Evolutionary conservation across 2,329 filamentous ascomycete genomes (phyloP), one percentile per base, ranked within the genome.

Genomic region (Geoglossum cookeanum): DNA sequence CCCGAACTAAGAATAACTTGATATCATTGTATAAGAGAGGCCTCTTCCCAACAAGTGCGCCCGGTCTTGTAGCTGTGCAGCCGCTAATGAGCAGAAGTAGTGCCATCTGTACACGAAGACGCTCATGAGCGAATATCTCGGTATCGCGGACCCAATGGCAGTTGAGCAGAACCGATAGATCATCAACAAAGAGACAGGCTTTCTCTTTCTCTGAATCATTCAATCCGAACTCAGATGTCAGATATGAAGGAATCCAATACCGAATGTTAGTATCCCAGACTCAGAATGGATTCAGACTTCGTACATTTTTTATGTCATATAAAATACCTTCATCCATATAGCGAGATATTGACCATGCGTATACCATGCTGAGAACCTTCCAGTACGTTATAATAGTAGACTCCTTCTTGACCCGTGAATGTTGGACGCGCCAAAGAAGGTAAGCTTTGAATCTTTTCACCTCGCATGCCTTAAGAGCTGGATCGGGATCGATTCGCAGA

Each of bases 1-100:
- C 58, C 30, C 61, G 62, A 45, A 66, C 64, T 3, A 66, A 30
- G 51, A 64, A 53, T 44, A 66, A 65, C 55, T 64, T 58, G 45
- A 66, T 60, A 57, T 65, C 59, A 57, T 61, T 49, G 44, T 66
- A 66, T 3, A 60, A 60, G 44, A 66, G 57, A 30, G 57, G 44
- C 45, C 35, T 51, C 47, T 58, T 44, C 27, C 60, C 56, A 48
- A 67, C 62, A 13, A 66, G 60, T 47, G 62, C 64, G 33, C 60
- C 61, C 17, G 62, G 64, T 42, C 62, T 58, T 3, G 60, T 65
- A 15, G 60, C 56, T 37, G 60, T 66, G 51, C 58, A 63, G 45
- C 62, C 60, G 60, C 62, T 57, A 54, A 66, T 37, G 44, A 61
- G 60, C 13, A 64, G 55, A 33, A 63, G 58, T 17, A 58, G 55